Evolutionary conservation across 208 protist genomes (phyloP), one percentile per base, ranked within the genome.

Genomic region (Acanthamoeba lenticulata): DNA sequence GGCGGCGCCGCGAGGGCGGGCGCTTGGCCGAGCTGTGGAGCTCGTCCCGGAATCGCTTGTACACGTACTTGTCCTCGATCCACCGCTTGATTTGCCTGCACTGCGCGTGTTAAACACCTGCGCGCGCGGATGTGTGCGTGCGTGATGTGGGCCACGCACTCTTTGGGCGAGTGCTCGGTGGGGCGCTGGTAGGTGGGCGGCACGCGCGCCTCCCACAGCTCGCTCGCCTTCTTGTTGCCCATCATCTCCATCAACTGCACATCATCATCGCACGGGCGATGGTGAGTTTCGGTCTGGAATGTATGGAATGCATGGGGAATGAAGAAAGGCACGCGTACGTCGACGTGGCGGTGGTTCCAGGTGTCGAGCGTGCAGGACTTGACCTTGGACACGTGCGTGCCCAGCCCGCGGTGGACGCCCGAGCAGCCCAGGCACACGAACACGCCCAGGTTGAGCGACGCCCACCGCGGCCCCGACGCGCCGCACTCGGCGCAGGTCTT

Each of bases 341-440:
- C 29, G 36, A 45, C 36, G 7, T 94, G 65, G 9, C 15, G 24
- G 11, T 92, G 67, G 11, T 9, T 38, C 95, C 94, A 94, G 13
- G n/a, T 24, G 36, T 97, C 96, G 45, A 97, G 88, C 0, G 65
- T 97, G 0, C 96, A 91, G 32, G 95, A 96, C 29, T 92, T 32
- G 5, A 97, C 97, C 62, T 97, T 95, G 29, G 95, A 94, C 4
- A 97, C 62, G 42, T 97, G 96, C 15, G 89, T 86, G 72, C 97
- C 97, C 2, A 98, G 32, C 24, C 57, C 42, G n/a, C 97, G 52
- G 65, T 98, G 97, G 6, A 98, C 49, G 52, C 95, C 97, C 60
- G 90, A 95, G 67, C 97, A 98, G 32, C 91, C 89, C 27, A 98
- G 96, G 60, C 97, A 98, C 32, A 98, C 94, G 40, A 97, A 97